phyloP scores from a whole-genome alignment of 306 rosid species.

The Trifolium dubium region DNA sequence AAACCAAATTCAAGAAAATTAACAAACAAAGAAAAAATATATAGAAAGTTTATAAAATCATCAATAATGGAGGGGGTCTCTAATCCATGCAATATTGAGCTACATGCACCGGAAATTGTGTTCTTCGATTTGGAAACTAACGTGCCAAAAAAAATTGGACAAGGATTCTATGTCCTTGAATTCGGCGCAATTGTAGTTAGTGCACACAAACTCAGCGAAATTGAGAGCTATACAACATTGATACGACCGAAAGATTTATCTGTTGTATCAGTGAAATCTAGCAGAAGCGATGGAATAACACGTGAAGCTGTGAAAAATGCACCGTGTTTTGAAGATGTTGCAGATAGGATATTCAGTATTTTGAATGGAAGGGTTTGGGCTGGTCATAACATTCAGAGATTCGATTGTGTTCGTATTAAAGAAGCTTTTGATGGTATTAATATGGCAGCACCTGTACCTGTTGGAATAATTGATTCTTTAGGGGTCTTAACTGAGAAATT shows the following conservation, averaged over 20 bases:
- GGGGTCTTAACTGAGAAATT: slow-evolving; percentile 66
- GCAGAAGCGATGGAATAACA: slow-evolving; percentile 80
- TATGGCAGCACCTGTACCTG: slow-evolving; percentile 66
- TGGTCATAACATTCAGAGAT: slow-evolving; percentile 86
- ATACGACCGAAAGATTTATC: slow-evolving; percentile 73
- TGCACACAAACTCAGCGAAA: slow-evolving; percentile 72
- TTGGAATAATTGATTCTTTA: slow-evolving; percentile 80
- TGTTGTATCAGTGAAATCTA: slow-evolving; percentile 58
- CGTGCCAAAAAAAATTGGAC: slow-evolving; percentile 73
- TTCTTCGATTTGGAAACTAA: slow-evolving; percentile 96
- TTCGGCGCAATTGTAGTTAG: slow-evolving; percentile 90
- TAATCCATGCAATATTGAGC: slow-evolving; percentile 41
- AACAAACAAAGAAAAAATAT: neutral
- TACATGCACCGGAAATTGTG: slow-evolving; percentile 63
- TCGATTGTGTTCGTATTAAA: slow-evolving; percentile 83
- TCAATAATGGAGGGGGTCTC: slow-evolving; percentile 44
- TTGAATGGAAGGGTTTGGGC: slow-evolving; percentile 93
- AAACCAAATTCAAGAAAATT: slow-evolving; percentile 9
- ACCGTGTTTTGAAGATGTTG: slow-evolving; percentile 81
- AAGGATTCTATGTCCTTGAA: slow-evolving; percentile 73
- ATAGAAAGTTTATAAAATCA: neutral
- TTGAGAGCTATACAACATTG: slow-evolving; percentile 73
- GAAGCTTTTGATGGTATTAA: slow-evolving; percentile 75
- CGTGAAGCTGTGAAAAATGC: slow-evolving; percentile 65
- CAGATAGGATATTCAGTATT: slow-evolving; percentile 71